Evolutionary conservation across 2,329 filamentous ascomycete species (phyloP), one percentile per base, ranked within the genome.

Genomic region (Penicillium sp.): DNA sequence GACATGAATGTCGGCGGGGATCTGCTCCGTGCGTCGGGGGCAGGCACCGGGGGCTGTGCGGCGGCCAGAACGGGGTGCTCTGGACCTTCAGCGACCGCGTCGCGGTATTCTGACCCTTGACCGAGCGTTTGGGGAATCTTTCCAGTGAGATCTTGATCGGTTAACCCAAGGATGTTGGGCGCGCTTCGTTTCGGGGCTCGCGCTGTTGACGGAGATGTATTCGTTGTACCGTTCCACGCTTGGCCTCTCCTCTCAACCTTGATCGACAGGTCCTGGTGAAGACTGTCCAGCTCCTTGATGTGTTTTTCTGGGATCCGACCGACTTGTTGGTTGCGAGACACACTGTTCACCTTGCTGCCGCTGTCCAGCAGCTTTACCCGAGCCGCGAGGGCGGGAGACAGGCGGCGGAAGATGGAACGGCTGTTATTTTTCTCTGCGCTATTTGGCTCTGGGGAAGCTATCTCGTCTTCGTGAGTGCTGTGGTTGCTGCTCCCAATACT

Each of bases 351-450:
- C 44, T 66, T 68, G 42, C 54, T 59, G 43, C 60, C 67, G 26
- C 68, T 61, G 61, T 71, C 69, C 18, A 72, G 57, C 23, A 68
- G 50, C 49, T 70, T 72, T 43, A 72, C 68, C 38, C 69, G 67
- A 39, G 69, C 69, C 8, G 69, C 69, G 9, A 72, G 59, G 16
- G 67, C 68, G 39, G 69, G 69, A 32, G 69, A 72, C 36, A 72
- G 56, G 14, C 69, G 68, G 47, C 69, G 69, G 40, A 72, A 64
- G 50, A 72, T 66, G 18, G 66, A 52, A 16, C 61, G 64, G 26
- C 59, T 54, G 18, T 58, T 46, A 13, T 54, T 58, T 44, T 65
- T 66, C 38, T 67, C 63, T 36, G 56, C 50, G 10, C 45, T 51
- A n/a, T 45, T 46, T 8, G 53, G 42, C 16, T 60, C 55, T 27